A percentile compares a stretch with the other conserved stretches of the same genome.
phyloP scores from a whole-genome alignment of 2,329 filamentous ascomycete species.

The Xylaria sp. region DNA sequence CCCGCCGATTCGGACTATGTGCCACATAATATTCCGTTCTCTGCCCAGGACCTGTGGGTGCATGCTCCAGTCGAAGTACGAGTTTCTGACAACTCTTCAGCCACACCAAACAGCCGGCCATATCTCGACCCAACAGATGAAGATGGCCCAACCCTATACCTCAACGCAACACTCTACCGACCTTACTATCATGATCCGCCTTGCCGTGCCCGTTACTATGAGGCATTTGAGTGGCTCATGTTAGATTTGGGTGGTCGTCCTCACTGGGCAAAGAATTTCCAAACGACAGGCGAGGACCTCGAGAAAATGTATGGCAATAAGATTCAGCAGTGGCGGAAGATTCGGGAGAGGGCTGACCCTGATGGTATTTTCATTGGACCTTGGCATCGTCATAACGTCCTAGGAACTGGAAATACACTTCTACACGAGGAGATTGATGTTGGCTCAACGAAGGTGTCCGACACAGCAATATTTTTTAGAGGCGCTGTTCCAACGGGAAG shows the following conservation, averaged over 20 bases:
- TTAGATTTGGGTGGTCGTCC: slow-evolving; percentile 82
- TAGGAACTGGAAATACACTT: slow-evolving; percentile 51
- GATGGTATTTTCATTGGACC: slow-evolving; percentile 89
- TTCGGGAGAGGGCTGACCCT: slow-evolving; percentile 77
- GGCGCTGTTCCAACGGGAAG: slow-evolving; percentile 35
- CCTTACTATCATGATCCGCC: slow-evolving; percentile 83
- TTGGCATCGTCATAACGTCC: slow-evolving; percentile 82
- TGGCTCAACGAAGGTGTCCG: slow-evolving; percentile 30
- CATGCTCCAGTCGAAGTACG: slow-evolving; percentile 95
- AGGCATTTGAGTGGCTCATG: slow-evolving; percentile 93
- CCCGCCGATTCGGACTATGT: slow-evolving; percentile 73
- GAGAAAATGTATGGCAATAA: slow-evolving; percentile 74
- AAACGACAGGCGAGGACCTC: slow-evolving; percentile 68
- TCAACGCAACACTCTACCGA: slow-evolving; percentile 90
- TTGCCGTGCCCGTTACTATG: slow-evolving; percentile 80
- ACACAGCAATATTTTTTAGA: slow-evolving; percentile 39
- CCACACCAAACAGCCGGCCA: slow-evolving; percentile 49
- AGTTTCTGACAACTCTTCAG: slow-evolving; percentile 74
- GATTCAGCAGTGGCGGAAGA: slow-evolving; percentile 71
- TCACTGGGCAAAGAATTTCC: slow-evolving; percentile 95
- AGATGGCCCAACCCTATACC: slow-evolving; percentile 80
- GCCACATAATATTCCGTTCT: slow-evolving; percentile 78
- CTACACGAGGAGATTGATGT: slow-evolving; percentile 48
- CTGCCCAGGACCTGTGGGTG: slow-evolving; percentile 80
- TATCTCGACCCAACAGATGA: slow-evolving; percentile 75